A percentile compares a stretch with the other conserved stretches of the same genome.
phyloP scores from a whole-genome alignment of 768 basidiomycete species.

The Piloderma croceum region DNA sequence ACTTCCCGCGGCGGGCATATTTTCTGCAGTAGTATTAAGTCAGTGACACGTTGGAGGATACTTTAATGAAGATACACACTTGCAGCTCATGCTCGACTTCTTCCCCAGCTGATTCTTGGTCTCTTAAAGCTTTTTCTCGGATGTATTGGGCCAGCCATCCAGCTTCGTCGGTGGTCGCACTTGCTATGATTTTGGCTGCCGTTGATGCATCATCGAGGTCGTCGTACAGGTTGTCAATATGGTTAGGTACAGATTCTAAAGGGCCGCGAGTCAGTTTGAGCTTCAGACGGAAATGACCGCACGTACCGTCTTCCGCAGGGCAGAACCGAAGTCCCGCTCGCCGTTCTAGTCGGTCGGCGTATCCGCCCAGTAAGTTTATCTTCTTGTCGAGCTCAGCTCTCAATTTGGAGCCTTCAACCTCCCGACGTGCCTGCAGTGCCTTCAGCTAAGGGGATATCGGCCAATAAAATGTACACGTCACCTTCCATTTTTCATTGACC shows the following conservation, averaged over 20 bases:
- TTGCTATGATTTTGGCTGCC: slow-evolving; percentile 37
- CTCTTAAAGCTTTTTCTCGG: slow-evolving; percentile 40
- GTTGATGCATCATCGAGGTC: slow-evolving; percentile 55
- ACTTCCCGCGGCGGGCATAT: slow-evolving; percentile 71
- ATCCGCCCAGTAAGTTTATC: slow-evolving; percentile 46
- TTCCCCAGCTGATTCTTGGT: slow-evolving; percentile 43
- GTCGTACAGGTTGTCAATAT: slow-evolving; percentile 54
- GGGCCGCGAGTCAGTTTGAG: slow-evolving; percentile 10
- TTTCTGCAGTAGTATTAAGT: slow-evolving; percentile 29
- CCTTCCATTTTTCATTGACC: slow-evolving; percentile 66
- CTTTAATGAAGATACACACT: slow-evolving; percentile 36
- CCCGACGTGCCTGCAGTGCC: slow-evolving; percentile 32
- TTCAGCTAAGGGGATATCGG: background rate
- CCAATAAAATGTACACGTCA: slow-evolving; percentile 27
- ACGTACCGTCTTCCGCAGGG: slow-evolving; percentile 37
- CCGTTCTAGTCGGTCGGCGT: slow-evolving; percentile 59
- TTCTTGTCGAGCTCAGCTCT: slow-evolving; percentile 53
- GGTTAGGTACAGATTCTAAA: slow-evolving; percentile 30
- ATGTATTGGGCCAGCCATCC: slow-evolving; percentile 59
- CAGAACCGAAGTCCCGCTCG: slow-evolving; percentile 45
- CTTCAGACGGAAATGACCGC: slow-evolving; percentile 5
- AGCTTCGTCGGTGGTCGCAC: slow-evolving; percentile 42
- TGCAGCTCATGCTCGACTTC: slow-evolving; percentile 71
- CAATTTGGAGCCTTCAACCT: slow-evolving; percentile 53
- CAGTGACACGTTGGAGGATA: background rate